These are phyloP conservation scores for Lippia alba DNA, from an alignment of 305 asterid species.

Conservation along the genomic window DNA sequence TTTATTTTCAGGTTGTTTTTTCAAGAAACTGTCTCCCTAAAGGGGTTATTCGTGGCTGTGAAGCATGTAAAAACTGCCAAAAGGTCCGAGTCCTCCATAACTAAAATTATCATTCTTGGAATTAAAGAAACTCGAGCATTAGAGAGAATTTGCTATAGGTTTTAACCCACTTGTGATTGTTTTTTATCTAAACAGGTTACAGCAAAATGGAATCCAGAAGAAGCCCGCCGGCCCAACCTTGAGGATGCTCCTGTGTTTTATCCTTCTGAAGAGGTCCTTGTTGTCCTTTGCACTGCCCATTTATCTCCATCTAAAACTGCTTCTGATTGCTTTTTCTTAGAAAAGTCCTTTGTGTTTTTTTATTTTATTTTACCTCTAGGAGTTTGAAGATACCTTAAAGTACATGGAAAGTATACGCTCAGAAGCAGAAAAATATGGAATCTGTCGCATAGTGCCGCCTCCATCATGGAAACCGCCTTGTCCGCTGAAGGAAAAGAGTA, in stretches of 20 bases:
- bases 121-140: neutral
- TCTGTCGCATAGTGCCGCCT: conserved; percentile 91
- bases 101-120: neutral
- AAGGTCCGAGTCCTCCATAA: neutral
- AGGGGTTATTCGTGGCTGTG: conserved; percentile 6
- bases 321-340: conserved; percentile 17
- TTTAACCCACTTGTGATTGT: conserved; percentile 14
- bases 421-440: conserved; percentile 77
- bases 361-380: conserved; percentile 45
- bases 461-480: conserved; percentile 90
- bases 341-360: conserved; percentile 3
- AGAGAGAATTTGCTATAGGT: neutral
- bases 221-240: conserved; percentile 74
- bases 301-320: conserved; percentile 21
- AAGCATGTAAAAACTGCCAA: conserved; percentile 5
- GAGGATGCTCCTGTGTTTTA: conserved; percentile 84
- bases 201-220: conserved; percentile 89
- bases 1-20: neutral
- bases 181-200: conserved; percentile 62
- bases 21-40: neutral
- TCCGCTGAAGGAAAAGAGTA: conserved; percentile 59
- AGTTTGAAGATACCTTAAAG: conserved; percentile 77
- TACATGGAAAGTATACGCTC: conserved; percentile 78
- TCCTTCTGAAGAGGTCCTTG: conserved; percentile 81
- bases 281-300: conserved; percentile 27